Conservation (phyloP, 2,329 filamentous ascomycete genomes). For the Fusarium setosum region DNA sequence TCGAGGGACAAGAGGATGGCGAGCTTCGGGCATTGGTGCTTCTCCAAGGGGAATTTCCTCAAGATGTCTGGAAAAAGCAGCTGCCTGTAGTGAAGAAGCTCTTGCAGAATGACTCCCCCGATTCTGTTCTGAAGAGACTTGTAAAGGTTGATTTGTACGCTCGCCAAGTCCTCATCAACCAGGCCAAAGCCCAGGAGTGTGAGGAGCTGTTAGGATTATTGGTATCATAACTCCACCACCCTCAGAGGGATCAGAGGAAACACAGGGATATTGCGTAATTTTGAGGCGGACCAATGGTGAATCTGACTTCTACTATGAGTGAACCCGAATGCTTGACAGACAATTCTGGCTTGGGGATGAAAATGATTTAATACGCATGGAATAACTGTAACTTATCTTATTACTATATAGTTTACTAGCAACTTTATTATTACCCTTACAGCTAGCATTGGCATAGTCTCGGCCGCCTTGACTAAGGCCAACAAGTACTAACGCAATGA, state of each 20-base stretch:
- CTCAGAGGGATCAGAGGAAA: too few species aligned
- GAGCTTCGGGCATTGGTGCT: neutral
- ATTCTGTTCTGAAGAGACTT: neutral
- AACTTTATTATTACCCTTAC: constrained; percentile 9
- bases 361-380: too few species aligned
- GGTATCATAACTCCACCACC: too few species aligned
- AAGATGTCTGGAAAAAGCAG: neutral
- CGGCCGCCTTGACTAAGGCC: constrained; percentile 15
- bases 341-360: too few species aligned
- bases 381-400: too few species aligned
- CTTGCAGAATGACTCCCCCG: neutral
- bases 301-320: too few species aligned
- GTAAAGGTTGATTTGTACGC: neutral
- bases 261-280: too few species aligned
- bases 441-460: neutral
- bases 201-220: too few species aligned
- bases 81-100: neutral
- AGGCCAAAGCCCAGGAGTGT: neutral
- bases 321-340: too few species aligned
- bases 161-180: neutral
- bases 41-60: neutral
- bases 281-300: too few species aligned
- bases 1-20: neutral
- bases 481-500: constrained; percentile 19
- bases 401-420: constrained; percentile 13